Evolutionary conservation across 331 rosid genomes (phyloP).

Genomic region (Malus hybrid): DNA sequence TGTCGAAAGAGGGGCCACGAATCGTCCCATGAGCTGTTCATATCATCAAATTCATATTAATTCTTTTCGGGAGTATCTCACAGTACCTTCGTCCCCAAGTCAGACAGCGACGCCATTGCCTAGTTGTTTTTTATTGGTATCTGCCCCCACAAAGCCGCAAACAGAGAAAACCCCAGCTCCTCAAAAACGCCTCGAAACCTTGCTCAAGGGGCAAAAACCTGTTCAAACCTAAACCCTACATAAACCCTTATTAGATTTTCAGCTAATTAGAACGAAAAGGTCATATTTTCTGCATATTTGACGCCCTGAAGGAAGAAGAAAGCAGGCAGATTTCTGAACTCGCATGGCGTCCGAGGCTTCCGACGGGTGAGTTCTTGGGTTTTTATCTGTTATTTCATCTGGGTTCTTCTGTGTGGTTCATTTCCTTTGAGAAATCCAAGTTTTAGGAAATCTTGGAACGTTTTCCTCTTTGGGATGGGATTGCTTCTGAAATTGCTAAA

Average conservation of each 20-base stretch:
- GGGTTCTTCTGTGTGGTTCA: not conserved
- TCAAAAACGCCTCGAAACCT: not conserved
- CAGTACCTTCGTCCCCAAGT: conserved; percentile 2
- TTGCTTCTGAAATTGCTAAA: too few species aligned
- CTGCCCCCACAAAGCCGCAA: not conserved
- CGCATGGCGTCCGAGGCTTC: not conserved
- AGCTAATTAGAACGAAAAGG: not conserved
- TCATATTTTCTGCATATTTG: too few species aligned
- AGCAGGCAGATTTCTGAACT: not conserved
- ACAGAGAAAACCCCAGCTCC: not conserved
- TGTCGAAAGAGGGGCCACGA: not conserved
- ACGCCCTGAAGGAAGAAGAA: not conserved
- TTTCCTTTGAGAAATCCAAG: not conserved
- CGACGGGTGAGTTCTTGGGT: not conserved
- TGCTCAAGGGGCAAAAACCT: not conserved
- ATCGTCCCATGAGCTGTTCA: not conserved
- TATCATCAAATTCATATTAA: not conserved
- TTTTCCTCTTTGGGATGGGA: too few species aligned
- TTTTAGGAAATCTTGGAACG: not conserved
- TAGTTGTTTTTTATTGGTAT: not conserved
- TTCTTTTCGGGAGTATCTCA: not conserved
- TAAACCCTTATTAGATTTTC: not conserved
- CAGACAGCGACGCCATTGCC: not conserved
- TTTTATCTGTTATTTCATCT: not conserved
- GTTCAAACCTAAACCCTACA: not conserved